Evolutionary conservation across 768 basidiomycete genomes (phyloP).

Genomic region (Hypholoma fasciculare): DNA sequence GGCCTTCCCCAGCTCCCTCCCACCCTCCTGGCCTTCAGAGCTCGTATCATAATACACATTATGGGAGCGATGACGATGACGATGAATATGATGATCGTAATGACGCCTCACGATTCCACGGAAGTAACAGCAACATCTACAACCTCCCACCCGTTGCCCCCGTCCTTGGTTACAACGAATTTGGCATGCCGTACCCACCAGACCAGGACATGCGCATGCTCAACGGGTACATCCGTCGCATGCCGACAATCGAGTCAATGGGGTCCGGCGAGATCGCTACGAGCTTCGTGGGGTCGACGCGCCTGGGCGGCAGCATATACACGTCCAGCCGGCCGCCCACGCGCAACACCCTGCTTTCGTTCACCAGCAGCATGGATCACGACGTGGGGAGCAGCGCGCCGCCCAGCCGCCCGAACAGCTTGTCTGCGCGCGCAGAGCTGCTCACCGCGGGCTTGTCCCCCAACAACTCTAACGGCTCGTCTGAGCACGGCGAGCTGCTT

Average conservation of each 20-base stretch:
- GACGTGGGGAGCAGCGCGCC: constrained; percentile 26
- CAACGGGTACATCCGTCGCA: constrained; percentile 65
- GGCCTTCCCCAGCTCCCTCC: not conserved
- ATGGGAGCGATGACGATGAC: constrained; percentile 20
- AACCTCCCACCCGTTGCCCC: constrained; percentile 26
- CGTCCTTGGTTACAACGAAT: constrained; percentile 46
- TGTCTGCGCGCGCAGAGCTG: constrained; percentile 29
- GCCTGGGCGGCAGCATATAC: constrained; percentile 18
- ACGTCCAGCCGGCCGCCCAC: constrained; percentile 40
- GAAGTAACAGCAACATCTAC: constrained; percentile 15
- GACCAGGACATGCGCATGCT: constrained; percentile 60
- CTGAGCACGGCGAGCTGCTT: constrained; percentile 36
- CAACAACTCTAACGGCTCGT: constrained; percentile 11
- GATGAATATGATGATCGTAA: constrained; percentile 15
- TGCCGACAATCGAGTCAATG: constrained; percentile 82
- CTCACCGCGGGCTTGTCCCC: constrained; percentile 16
- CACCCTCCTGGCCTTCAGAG: constrained; percentile 7
- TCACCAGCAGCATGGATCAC: constrained; percentile 26
- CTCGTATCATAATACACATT: constrained; percentile 2
- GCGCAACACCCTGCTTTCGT: constrained; percentile 33
- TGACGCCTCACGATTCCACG: constrained; percentile 8
- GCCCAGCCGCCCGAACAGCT: constrained; percentile 38
- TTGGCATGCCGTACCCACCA: constrained; percentile 43
- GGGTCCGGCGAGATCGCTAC: constrained; percentile 60
- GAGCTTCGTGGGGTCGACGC: constrained; percentile 21